These are phyloP conservation scores for Solanum chiquidenum DNA, from an alignment of 257 asterid genomes.

Conservation along the genomic window DNA sequence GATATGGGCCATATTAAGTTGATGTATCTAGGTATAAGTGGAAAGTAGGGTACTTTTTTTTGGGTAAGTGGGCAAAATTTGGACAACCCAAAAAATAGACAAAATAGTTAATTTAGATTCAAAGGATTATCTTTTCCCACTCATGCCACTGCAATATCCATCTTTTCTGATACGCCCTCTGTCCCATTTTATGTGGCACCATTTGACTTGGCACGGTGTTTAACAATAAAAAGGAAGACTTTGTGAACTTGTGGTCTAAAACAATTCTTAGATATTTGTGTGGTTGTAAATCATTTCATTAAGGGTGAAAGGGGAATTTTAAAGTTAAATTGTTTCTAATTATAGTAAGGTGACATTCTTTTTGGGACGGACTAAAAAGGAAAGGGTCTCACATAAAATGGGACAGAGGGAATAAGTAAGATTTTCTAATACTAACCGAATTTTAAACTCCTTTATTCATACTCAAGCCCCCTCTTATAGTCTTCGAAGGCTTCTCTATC, in stretches of 20 bases:
- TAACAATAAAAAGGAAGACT: background rate
- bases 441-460: background rate
- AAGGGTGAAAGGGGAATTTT: background rate
- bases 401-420: background rate
- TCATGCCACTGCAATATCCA: background rate
- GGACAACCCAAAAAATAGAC: background rate
- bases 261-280: background rate
- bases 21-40: background rate
- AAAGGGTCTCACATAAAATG: background rate
- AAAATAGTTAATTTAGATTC: background rate
- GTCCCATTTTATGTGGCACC: background rate
- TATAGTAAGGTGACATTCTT: background rate
- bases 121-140: background rate
- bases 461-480: background rate
- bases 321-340: background rate
- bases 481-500: background rate
- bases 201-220: background rate
- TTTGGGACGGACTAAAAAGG: background rate
- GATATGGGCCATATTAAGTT: background rate
- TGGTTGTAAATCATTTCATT: background rate
- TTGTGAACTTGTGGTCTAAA: background rate
- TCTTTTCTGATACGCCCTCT: background rate
- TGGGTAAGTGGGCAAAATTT: background rate
- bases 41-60: background rate
- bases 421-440: background rate